phyloP scores from a whole-genome alignment of 2,329 filamentous ascomycete genomes.

The Cladosporium austrohemisphaericum region DNA sequence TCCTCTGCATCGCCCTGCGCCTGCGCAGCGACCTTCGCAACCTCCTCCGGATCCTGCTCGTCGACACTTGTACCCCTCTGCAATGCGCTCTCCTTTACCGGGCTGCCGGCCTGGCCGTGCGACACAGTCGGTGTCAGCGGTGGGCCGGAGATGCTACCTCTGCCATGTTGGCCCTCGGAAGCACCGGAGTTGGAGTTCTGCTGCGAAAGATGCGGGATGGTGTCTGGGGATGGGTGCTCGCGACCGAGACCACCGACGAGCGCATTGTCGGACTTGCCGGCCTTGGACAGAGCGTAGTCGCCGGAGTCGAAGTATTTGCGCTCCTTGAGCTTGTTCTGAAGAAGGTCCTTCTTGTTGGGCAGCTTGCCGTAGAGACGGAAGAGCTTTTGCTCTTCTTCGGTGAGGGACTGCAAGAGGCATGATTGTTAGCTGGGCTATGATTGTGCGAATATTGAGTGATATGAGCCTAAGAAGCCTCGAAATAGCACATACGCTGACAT shows the following conservation, averaged over 20 bases:
- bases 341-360: slow-evolving; percentile 89
- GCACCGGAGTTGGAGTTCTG: slow-evolving; percentile 24
- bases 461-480: no score
- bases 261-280: slow-evolving; percentile 83
- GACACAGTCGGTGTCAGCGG: slow-evolving; percentile 40
- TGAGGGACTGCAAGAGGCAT: slow-evolving; percentile 66
- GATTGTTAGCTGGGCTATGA: slow-evolving; percentile 1
- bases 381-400: slow-evolving; percentile 90
- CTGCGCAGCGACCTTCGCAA: slow-evolving; percentile 21
- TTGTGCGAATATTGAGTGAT: slow-evolving; percentile 12
- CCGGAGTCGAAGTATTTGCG: slow-evolving; percentile 97
- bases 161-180: slow-evolving; percentile 17
- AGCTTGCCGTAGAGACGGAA: slow-evolving; percentile 98
- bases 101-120: slow-evolving; percentile 64
- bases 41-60: slow-evolving; percentile 48
- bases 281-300: slow-evolving; percentile 92
- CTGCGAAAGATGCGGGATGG: slow-evolving; percentile 36
- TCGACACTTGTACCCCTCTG: slow-evolving; percentile 74
- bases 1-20: slow-evolving; percentile 14
- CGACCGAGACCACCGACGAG: slow-evolving; percentile 83
- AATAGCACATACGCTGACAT: slow-evolving; percentile 72
- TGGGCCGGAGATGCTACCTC: slow-evolving; percentile 18
- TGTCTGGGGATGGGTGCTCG: slow-evolving; percentile 69
- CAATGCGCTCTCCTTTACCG: slow-evolving; percentile 87
- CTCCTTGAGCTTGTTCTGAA: slow-evolving; percentile 98